Evolutionary conservation across 148 eudicot genomes (phyloP), one percentile per base, ranked within the genome.

Genomic region (Cornus controversa): DNA sequence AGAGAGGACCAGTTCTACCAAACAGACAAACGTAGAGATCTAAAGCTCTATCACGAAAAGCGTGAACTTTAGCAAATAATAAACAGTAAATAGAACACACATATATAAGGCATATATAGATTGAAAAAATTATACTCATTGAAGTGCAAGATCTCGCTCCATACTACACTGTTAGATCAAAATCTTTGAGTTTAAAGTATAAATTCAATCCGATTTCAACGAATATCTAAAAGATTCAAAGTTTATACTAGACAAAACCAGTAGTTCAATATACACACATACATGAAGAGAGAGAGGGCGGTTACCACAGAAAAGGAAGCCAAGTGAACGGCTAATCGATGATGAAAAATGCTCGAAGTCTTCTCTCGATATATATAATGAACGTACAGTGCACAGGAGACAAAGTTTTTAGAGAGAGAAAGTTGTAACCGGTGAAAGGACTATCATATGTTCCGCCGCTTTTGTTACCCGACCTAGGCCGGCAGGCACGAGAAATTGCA

Each of bases 381-480:
- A n/a, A n/a, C n/a, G n/a, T n/a, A n/a, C n/a, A n/a, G n/a, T n/a
- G n/a, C n/a, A n/a, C n/a, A n/a, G n/a, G 34, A 63, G 34, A 37
- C 57, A 62, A 67, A 31, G 50, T 13, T 50, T 16, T 11, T 13
- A 73, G 66, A 72, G 67, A 73, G 76, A 20, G 16, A 45, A 40
- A 42, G 4, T 45, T 26, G 69, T 16, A 70, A 75, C 75, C 75
- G 75, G 82, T 75, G 74, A 66, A 50, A 66, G 36, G 65, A 69
- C 69, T 45, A 71, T 42, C 27, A 71, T 29, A 71, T 25, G 36
- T 20, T 62, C 66, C 81, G 81, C 64, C 76, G 70, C 69, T 74
- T 53, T 80, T 29, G 47, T 31, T 67, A 45, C 65, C 79, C 64
- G 69, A 75, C 75, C 31, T 31, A 18, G 62, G 83, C 79, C 79